phyloP scores from a whole-genome alignment of 2,329 filamentous ascomycete genomes.

The Phaeoacremonium minimum region DNA sequence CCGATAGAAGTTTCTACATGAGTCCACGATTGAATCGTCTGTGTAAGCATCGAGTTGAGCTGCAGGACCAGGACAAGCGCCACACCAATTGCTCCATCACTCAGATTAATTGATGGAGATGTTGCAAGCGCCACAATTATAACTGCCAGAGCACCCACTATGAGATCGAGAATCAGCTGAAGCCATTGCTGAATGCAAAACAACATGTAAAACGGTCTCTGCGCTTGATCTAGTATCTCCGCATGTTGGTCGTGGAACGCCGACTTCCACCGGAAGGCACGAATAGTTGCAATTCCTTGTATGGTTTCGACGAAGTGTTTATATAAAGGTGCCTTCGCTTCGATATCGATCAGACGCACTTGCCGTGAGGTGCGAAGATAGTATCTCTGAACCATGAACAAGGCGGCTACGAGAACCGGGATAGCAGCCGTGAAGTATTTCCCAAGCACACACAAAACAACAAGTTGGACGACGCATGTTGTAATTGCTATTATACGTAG shows the following conservation, averaged over 20 bases:
- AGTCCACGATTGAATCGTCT: slow-evolving; percentile 9
- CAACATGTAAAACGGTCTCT: slow-evolving; percentile 12
- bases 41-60: slow-evolving; percentile 2
- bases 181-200: slow-evolving; percentile 14
- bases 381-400: slow-evolving; percentile 1
- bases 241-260: background rate
- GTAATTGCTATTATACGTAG: background rate
- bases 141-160: slow-evolving; percentile 9
- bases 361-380: slow-evolving; percentile 3
- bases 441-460: background rate
- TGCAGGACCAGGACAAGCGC: slow-evolving; percentile 9
- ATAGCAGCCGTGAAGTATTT: background rate
- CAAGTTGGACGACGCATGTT: background rate
- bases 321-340: background rate
- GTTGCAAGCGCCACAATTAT: slow-evolving; percentile 10
- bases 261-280: slow-evolving; percentile 6
- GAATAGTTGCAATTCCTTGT: slow-evolving; percentile 1
- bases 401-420: background rate
- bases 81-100: slow-evolving; percentile 9
- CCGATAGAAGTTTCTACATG: slow-evolving; percentile 9
- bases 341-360: slow-evolving; percentile 3
- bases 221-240: slow-evolving; percentile 7
- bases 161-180: slow-evolving; percentile 10
- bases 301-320: background rate
- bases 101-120: background rate